Evolutionary conservation across 495 filamentous ascomycete species (phyloP), one percentile per base, ranked within the genome.

Genomic region (Monascus purpureus): DNA sequence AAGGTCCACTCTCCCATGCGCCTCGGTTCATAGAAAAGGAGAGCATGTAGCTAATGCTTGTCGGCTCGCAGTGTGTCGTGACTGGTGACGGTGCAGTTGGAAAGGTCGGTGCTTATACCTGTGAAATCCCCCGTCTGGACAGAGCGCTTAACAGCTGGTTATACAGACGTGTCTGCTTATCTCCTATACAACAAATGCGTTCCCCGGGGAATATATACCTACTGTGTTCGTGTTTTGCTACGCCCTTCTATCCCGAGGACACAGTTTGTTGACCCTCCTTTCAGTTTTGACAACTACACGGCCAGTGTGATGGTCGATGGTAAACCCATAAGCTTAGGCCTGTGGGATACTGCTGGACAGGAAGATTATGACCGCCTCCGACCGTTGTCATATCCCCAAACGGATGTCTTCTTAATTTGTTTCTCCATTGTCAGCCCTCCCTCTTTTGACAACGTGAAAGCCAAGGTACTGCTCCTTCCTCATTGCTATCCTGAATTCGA

Each of bases 281-380:
- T 35, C 46, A 97, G 90, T 36, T 97, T 97, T 53, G 90, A 97
- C 50, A 97, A 97, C 61, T 97, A 97, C 63, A 94, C 90, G 29
- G 90, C 90, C 32, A 92, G 81, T 63, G 90, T 97, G 17, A 93
- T 93, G 82, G 90, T 97, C 28, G 90, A 97, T 65, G 82, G 82
- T 42, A 86, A 87, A 59, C 90, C 90, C 23, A 93, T 97, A 56
- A 94, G 86, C 58, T 62, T 97, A 43, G 90, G 90, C 42, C 63
- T 97, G 24, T 96, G 90, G 90, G 90, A 97, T 77, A 97, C 90
- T 45, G 90, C 90, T 44, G 90, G 88, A 49, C 87, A 95, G 66
- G 90, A 97, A 68, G 87, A 93, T 66, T 94, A 97, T 59, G 90
- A 96, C 55, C 74, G 90, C 52, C 74, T 96, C 45, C 74, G 90